phyloP scores from a whole-genome alignment of 805 yeast species.

The Ogataea trehalophila region DNA sequence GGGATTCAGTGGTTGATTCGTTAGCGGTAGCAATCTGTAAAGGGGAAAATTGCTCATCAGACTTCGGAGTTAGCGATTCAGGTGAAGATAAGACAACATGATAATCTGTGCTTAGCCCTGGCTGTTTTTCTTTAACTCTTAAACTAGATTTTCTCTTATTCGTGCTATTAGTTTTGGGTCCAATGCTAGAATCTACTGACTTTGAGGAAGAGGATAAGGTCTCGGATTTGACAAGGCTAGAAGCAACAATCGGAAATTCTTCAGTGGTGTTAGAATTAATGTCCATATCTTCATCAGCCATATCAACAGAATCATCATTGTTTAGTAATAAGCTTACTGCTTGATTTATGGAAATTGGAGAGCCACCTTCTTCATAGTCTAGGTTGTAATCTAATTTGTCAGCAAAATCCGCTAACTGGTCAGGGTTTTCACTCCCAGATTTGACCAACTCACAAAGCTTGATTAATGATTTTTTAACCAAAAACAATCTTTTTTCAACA shows the following conservation, averaged over 20 bases:
- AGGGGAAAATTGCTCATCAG: constrained; percentile 20
- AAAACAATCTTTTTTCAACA: constrained; percentile 51
- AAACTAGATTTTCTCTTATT: background rate
- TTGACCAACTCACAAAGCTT: constrained; percentile 31
- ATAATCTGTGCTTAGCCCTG: constrained; percentile 11
- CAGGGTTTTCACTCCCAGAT: constrained; percentile 5
- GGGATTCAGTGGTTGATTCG: constrained; percentile 7
- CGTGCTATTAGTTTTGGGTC: background rate
- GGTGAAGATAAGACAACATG: constrained; percentile 21
- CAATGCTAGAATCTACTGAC: background rate
- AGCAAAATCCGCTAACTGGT: constrained; percentile 8
- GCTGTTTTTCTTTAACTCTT: constrained; percentile 3
- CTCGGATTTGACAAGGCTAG: too few relatives aligned
- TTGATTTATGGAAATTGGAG: constrained; percentile 39
- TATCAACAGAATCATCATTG: constrained; percentile 34
- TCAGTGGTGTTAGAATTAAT: background rate
- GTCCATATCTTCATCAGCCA: constrained; percentile 31
- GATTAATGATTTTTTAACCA: constrained; percentile 47
- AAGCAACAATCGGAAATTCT: background rate
- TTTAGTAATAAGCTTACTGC: constrained; percentile 40
- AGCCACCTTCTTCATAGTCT: constrained; percentile 15
- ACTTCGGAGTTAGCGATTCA: constrained; percentile 21
- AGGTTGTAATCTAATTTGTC: constrained; percentile 12
- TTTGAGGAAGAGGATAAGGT: background rate
- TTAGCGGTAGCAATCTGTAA: constrained; percentile 9